A percentile compares a stretch with the other conserved stretches of the same genome.
Conservation (phyloP, 106 monocot species). For the Dioscorea dumetorum region DNA sequence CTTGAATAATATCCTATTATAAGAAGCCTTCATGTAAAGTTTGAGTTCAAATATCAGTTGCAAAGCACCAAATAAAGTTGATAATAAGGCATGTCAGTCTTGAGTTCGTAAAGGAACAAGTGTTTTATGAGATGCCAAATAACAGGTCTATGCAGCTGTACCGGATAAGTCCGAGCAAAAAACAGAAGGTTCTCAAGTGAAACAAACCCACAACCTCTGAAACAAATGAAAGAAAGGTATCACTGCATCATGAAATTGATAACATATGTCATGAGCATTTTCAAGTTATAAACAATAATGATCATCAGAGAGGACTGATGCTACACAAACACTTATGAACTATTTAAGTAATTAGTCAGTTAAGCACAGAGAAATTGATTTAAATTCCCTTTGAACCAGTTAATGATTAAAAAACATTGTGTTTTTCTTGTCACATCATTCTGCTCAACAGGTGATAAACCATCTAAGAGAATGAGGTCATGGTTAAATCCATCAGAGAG, state of each 20-base stretch:
- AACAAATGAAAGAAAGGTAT: slow-evolving; percentile 1
- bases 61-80: not conserved
- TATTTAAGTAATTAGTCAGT: no score
- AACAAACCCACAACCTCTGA: slow-evolving; percentile 87
- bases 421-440: no score
- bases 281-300: no score
- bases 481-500: no score
- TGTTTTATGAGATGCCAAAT: not conserved
- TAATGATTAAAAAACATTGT: no score
- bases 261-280: no score
- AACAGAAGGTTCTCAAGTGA: slow-evolving; percentile 89
- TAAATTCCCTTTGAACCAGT: no score
- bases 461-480: no score
- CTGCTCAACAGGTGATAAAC: no score
- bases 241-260: not conserved
- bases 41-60: not conserved
- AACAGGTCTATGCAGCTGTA: slow-evolving; percentile 15
- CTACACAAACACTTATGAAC: no score
- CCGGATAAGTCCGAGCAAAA: slow-evolving; percentile 75
- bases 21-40: slow-evolving; percentile 41
- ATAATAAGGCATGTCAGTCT: not conserved
- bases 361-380: no score
- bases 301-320: no score
- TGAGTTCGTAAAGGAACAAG: not conserved
- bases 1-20: slow-evolving; percentile 46